A percentile compares a stretch with the other conserved stretches of the same genome.
These are phyloP conservation scores for Tylopilus sp. DNA, from an alignment of 1,284 basidiomycete species.

Conservation along the genomic window DNA sequence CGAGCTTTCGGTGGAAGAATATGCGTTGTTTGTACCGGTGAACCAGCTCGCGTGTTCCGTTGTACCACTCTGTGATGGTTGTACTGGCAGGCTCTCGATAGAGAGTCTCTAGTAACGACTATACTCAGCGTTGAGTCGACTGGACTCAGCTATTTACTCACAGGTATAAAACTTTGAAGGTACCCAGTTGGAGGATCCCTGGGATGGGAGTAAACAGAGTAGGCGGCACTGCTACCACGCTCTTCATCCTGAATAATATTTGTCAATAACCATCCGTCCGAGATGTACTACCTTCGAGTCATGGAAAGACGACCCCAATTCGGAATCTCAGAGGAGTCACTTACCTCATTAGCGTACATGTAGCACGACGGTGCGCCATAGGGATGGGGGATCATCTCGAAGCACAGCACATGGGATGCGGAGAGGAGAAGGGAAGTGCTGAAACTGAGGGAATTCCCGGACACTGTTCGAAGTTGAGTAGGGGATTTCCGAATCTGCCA, in stretches of 20 bases:
- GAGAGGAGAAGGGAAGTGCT: conserved; percentile 1
- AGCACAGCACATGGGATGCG: conserved; percentile 18
- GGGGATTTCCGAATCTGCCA: conserved; percentile 5
- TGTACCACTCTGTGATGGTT: neutral
- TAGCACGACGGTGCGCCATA: conserved; percentile 30
- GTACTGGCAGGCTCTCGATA: conserved; percentile 20
- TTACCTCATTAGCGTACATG: conserved; percentile 25
- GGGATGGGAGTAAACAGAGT: neutral
- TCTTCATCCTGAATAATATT: conserved; percentile 8
- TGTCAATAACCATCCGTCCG: neutral
- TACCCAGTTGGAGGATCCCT: conserved; percentile 14
- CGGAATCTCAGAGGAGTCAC: neutral
- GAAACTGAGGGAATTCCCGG: conserved; percentile 3
- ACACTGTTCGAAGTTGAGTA: neutral
- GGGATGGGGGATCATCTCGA: conserved; percentile 32
- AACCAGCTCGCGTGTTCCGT: conserved; percentile 7
- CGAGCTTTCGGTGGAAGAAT: conserved; percentile 4
- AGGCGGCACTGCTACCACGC: neutral
- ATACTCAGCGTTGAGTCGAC: neutral
- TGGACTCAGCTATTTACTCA: conserved; percentile 9
- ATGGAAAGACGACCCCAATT: too few species aligned
- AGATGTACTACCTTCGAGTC: too few species aligned
- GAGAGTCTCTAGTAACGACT: conserved; percentile 23
- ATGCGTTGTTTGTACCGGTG: neutral
- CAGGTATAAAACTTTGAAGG: conserved; percentile 29